Percentiles rank a stretch among this genome's conserved stretches.
phyloP scores from a whole-genome alignment of 164 flowering plant species.

The Chimonanthus salicifolius region DNA sequence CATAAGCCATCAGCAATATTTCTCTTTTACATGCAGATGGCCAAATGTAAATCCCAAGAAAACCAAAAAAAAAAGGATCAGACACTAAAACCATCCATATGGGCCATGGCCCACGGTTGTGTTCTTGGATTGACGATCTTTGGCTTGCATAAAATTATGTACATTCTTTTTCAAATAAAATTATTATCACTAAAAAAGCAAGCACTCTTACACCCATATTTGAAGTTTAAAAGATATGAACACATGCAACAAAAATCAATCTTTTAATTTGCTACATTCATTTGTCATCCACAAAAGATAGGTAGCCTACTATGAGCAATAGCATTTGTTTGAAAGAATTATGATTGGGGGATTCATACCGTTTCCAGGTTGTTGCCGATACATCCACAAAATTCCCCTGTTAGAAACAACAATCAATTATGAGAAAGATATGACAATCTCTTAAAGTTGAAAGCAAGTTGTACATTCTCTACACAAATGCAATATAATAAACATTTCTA shows the following conservation, averaged over 20 bases:
- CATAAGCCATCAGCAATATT: too few relatives aligned
- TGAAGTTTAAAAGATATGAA: background rate
- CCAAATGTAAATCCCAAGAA: too few relatives aligned
- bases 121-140: too few relatives aligned
- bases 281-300: background rate
- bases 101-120: too few relatives aligned
- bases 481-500: background rate
- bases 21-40: too few relatives aligned
- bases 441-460: background rate
- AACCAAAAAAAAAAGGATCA: too few relatives aligned
- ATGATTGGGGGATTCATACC: constrained; percentile 34
- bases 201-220: background rate
- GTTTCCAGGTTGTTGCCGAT: constrained; percentile 67
- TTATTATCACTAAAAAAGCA: too few relatives aligned
- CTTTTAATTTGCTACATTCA: background rate
- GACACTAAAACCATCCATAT: too few relatives aligned
- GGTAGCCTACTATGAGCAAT: background rate
- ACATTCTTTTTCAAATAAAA: too few relatives aligned
- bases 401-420: constrained; percentile 2
- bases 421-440: background rate
- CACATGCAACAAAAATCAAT: background rate
- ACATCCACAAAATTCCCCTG: constrained; percentile 75
- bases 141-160: too few relatives aligned
- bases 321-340: too few relatives aligned
- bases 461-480: background rate